These are phyloP conservation scores for Psidium friedrichsthalianum DNA, from an alignment of 345 rosid genomes.

Conservation along the genomic window DNA sequence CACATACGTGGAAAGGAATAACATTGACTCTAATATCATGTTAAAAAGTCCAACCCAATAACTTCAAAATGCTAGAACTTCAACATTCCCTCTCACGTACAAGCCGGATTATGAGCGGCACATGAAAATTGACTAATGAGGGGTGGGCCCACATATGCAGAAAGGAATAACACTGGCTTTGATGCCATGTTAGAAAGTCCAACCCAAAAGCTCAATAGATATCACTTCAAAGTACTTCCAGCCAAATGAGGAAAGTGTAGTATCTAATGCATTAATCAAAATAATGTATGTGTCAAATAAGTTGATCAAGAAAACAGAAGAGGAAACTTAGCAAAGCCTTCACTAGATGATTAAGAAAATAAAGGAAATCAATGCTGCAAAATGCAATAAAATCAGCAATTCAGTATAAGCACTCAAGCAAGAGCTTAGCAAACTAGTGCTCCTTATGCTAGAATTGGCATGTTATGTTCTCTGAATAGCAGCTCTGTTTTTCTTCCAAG, in stretches of 20 bases:
- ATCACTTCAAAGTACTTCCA: background rate
- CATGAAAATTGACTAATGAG: too few relatives aligned
- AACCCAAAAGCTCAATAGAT: background rate
- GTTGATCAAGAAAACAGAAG: background rate
- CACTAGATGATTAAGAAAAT: background rate
- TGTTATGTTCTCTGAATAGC: background rate
- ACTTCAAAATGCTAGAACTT: too few relatives aligned
- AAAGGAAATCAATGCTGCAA: background rate
- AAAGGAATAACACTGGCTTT: too few relatives aligned
- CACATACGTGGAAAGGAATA: too few relatives aligned
- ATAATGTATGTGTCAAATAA: background rate
- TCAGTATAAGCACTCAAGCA: background rate
- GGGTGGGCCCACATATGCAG: too few relatives aligned
- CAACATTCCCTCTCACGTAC: too few relatives aligned
- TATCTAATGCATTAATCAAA: background rate
- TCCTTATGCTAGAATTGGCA: background rate
- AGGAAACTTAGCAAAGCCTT: background rate
- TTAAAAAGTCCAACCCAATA: too few relatives aligned
- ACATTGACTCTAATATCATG: too few relatives aligned
- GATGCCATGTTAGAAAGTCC: too few relatives aligned
- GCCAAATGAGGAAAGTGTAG: background rate
- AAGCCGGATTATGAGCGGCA: too few relatives aligned
- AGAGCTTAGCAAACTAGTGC: background rate
- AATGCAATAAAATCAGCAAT: background rate
- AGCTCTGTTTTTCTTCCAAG: background rate